Percentiles rank a stretch among this genome's conserved stretches.
phyloP scores from a whole-genome alignment of 331 rosid genomes.

The Malus hybrid region DNA sequence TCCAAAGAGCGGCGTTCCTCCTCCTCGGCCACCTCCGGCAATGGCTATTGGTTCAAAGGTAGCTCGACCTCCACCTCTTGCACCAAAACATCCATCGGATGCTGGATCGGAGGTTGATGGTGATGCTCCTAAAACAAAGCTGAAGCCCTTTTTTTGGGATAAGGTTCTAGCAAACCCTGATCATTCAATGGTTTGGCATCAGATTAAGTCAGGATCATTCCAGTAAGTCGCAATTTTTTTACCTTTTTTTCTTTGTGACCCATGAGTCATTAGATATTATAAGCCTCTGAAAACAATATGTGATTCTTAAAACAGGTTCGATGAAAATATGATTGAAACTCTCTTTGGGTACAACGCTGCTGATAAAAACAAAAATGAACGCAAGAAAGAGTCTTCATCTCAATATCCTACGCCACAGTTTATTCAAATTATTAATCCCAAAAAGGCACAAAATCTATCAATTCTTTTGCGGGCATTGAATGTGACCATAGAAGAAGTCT shows the following conservation, averaged over 20 bases:
- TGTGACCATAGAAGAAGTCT: conserved; percentile 74
- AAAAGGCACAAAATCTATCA: conserved; percentile 78
- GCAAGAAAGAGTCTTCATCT: conserved; percentile 52
- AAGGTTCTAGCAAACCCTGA: conserved; percentile 94
- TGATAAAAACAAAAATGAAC: conserved; percentile 39
- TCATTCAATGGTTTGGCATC: conserved; percentile 96
- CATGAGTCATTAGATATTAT: background rate
- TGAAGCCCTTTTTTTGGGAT: conserved; percentile 99
- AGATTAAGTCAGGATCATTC: conserved; percentile 92
- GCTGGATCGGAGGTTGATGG: conserved; percentile 32
- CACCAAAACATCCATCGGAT: conserved; percentile 17
- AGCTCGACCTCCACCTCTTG: conserved; percentile 30
- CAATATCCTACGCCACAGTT: conserved; percentile 38
- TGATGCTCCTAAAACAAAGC: conserved; percentile 62
- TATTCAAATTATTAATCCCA: conserved; percentile 59
- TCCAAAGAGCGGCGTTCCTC: conserved; percentile 35
- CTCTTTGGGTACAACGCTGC: conserved; percentile 60
- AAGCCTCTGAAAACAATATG: conserved; percentile 12
- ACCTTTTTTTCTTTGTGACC: background rate
- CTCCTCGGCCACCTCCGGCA: conserved; percentile 60
- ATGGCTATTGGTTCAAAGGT: conserved; percentile 36
- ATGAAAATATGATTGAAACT: conserved; percentile 95
- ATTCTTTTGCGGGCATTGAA: conserved; percentile 79
- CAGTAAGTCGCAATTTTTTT: conserved; percentile 53
- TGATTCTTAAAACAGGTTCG: conserved; percentile 48